Base-by-base conservation (phyloP, 495 filamentous ascomycete species). In the Aspergillus taichungensis region DNA sequence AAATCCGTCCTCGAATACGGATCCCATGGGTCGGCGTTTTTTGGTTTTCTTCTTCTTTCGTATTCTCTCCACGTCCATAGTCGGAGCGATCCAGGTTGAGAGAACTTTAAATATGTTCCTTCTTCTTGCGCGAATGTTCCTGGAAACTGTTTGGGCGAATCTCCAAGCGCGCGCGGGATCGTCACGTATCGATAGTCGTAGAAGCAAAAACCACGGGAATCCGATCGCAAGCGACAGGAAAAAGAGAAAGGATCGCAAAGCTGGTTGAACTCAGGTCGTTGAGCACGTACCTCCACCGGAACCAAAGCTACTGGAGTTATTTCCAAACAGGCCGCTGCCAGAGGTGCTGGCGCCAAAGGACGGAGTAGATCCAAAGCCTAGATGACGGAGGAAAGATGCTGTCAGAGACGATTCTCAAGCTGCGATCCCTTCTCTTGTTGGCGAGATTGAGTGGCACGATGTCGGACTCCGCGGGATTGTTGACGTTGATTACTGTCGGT, bases 281-380 rank as follows among this genome's bases (percentile, higher is more conserved):
- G 60, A 59, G 56, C 66, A 76, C 67, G 67, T 78, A 71, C 69
- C 74, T 72, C 72, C 72, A 59, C 73, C 71, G 55, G 69, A 62
- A 50, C 78, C 78, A 53, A 82, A 80, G 57, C 73, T 72, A 54
- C 72, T 68, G 50, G 63, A 64, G 37, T 57, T 62, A 53, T 67
- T 68, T 54, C 70, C 67, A 55, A 77, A 76, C 33, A 72, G 54
- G 48, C 67, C 55, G 49, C 67, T 62, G 28, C 54, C 54, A 39
- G 54, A 51, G 45, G 60, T 61, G 32, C 50, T 59, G 38, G 62
- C 56, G 49, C 61, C 51, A 24, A 60, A 54, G 37, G 63, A 59
- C 42, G 64, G 55, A 43, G 69, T 67, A 37, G 74, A 70, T 54
- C 78, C 78, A 70, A 80, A 80, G 67, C 76, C 78, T 80, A 74